phyloP scores from a whole-genome alignment of 192 early-diverging fungal genomes.

The Coemansia sp. region DNA sequence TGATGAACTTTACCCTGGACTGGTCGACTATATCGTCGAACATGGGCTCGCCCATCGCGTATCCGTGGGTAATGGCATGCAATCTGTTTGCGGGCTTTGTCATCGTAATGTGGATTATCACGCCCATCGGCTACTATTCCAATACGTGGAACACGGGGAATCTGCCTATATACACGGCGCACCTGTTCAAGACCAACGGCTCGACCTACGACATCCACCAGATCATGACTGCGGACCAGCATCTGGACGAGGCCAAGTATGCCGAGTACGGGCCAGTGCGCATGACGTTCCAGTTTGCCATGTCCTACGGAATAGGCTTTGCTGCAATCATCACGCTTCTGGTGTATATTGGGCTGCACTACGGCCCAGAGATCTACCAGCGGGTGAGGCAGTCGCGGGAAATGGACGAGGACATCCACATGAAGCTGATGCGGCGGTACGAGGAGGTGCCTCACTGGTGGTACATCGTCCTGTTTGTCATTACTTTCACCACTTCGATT shows the following conservation, averaged over 20 bases:
- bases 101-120: slow-evolving; percentile 71
- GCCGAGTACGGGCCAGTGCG: slow-evolving; percentile 63
- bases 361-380: slow-evolving; percentile 64
- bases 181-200: slow-evolving; percentile 57
- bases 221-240: slow-evolving; percentile 59
- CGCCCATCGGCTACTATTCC: slow-evolving; percentile 69
- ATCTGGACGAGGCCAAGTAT: slow-evolving; percentile 58
- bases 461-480: slow-evolving; percentile 56
- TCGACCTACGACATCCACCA: slow-evolving; percentile 58
- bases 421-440: slow-evolving; percentile 70
- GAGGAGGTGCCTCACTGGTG: slow-evolving; percentile 75
- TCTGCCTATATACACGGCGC: slow-evolving; percentile 66
- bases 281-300: slow-evolving; percentile 70
- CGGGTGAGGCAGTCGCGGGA: slow-evolving; percentile 62
- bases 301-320: slow-evolving; percentile 67
- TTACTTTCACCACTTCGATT: slow-evolving; percentile 39
- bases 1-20: slow-evolving; percentile 69
- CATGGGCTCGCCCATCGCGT: slow-evolving; percentile 63
- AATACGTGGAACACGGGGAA: slow-evolving; percentile 59
- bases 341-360: slow-evolving; percentile 64
- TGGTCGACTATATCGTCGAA: slow-evolving; percentile 64
- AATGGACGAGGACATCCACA: slow-evolving; percentile 67
- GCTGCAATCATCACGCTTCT: slow-evolving; percentile 68
- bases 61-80: slow-evolving; percentile 69
- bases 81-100: slow-evolving; percentile 70